Evolutionary conservation across 495 filamentous ascomycete genomes (phyloP).

Genomic region (Aspergillus ostianus): DNA sequence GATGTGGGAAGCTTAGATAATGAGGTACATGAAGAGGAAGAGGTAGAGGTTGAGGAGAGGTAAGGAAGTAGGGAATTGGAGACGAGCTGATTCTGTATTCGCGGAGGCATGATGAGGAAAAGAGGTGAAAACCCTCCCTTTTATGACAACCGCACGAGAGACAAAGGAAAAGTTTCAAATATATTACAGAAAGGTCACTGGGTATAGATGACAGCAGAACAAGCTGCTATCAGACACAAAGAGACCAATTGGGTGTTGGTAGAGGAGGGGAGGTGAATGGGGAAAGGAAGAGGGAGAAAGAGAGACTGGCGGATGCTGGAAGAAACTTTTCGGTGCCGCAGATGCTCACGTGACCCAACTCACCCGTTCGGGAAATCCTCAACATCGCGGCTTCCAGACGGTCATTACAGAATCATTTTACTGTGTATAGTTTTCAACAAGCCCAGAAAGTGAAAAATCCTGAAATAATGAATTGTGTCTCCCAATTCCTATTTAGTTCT

Average conservation of each 20-base stretch:
- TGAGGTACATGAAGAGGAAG: slow-evolving; percentile 13
- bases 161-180: neutral
- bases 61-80: slow-evolving; percentile 41
- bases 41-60: slow-evolving; percentile 29
- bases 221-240: neutral
- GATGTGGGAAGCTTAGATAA: slow-evolving; percentile 11
- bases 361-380: neutral
- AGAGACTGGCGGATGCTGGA: slow-evolving; percentile 11
- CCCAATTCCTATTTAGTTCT: neutral
- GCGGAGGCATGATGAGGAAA: slow-evolving; percentile 39
- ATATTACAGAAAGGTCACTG: neutral
- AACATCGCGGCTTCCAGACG: neutral
- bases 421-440: no score
- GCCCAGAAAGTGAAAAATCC: no score
- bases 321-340: slow-evolving; percentile 39
- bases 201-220: neutral
- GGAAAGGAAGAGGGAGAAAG: slow-evolving; percentile 14
- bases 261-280: slow-evolving; percentile 16
- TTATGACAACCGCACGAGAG: neutral
- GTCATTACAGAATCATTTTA: no score
- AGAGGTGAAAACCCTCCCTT: neutral
- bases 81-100: slow-evolving; percentile 41
- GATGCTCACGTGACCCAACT: slow-evolving; percentile 26
- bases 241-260: slow-evolving; percentile 24
- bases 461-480: no score